Conservation (phyloP, 2,329 filamentous ascomycete species). For the Pseudocercospora fuligena region DNA sequence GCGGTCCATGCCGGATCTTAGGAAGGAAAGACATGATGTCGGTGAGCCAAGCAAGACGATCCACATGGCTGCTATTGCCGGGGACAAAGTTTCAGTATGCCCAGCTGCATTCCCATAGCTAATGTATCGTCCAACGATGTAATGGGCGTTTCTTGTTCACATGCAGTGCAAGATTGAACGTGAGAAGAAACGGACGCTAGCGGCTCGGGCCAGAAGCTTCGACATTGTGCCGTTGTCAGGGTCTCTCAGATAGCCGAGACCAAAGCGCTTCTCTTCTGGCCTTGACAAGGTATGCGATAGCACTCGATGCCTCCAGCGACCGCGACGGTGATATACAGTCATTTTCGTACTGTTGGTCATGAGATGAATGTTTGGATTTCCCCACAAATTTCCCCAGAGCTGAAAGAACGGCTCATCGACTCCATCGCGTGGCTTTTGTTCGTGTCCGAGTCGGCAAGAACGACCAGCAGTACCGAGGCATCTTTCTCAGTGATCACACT, state of each 20-base stretch:
- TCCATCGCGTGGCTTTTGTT: background rate
- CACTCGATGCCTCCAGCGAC: background rate
- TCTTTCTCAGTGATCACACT: background rate
- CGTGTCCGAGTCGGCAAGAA: background rate
- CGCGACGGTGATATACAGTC: background rate
- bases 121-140: background rate
- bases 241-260: background rate
- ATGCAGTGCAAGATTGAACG: background rate
- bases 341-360: background rate
- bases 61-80: background rate
- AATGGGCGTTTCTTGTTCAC: background rate
- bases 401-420: background rate
- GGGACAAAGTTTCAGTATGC: background rate
- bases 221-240: background rate
- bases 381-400: background rate
- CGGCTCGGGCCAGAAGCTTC: background rate
- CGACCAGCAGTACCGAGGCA: constrained; percentile 1
- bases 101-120: background rate
- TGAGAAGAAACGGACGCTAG: background rate
- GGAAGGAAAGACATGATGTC: background rate
- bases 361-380: too few relatives aligned
- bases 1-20: background rate
- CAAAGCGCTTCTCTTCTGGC: background rate
- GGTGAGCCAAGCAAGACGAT: background rate
- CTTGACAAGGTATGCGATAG: background rate